phyloP scores from a whole-genome alignment of 441 rosid genomes.

The Erysimum cheiri region DNA sequence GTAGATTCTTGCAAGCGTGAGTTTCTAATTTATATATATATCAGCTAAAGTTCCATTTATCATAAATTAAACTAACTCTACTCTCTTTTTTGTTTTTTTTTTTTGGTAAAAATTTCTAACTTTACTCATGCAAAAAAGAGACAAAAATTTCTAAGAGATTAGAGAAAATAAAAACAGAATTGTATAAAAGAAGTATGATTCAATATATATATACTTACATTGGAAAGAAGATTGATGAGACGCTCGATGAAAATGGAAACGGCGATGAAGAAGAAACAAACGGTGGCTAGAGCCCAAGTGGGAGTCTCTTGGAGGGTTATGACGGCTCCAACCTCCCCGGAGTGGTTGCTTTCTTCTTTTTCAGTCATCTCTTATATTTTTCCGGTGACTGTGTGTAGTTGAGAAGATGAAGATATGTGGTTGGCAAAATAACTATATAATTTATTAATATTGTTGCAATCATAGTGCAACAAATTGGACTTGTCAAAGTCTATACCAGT shows the following conservation, averaged over 20 bases:
- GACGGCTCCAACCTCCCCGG: background rate
- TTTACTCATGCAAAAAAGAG: too few relatives aligned
- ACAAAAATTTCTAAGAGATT: too few relatives aligned
- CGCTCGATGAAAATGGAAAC: constrained; percentile 62
- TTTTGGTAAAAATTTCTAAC: too few relatives aligned
- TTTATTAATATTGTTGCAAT: background rate
- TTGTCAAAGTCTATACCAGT: constrained; percentile 23
- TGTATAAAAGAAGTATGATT: too few relatives aligned
- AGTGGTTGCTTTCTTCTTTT: constrained; percentile 13
- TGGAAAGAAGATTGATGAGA: constrained; percentile 58
- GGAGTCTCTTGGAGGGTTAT: constrained; percentile 62
- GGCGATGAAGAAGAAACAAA: constrained; percentile 61
- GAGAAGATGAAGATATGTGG: constrained; percentile 20
- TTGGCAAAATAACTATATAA: background rate
- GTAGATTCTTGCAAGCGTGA: too few relatives aligned
- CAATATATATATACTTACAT: constrained; percentile 42
- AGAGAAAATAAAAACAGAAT: too few relatives aligned
- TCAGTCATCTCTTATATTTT: constrained; percentile 22
- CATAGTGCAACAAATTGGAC: constrained; percentile 2
- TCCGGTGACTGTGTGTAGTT: background rate
- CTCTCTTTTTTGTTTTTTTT: too few relatives aligned
- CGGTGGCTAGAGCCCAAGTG: constrained; percentile 75
- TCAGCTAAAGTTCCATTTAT: too few relatives aligned
- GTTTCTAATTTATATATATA: too few relatives aligned
- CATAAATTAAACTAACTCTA: too few relatives aligned